These are phyloP conservation scores for Peltaster fructicola DNA, from an alignment of 2,329 filamentous ascomycete species.

Conservation along the genomic window DNA sequence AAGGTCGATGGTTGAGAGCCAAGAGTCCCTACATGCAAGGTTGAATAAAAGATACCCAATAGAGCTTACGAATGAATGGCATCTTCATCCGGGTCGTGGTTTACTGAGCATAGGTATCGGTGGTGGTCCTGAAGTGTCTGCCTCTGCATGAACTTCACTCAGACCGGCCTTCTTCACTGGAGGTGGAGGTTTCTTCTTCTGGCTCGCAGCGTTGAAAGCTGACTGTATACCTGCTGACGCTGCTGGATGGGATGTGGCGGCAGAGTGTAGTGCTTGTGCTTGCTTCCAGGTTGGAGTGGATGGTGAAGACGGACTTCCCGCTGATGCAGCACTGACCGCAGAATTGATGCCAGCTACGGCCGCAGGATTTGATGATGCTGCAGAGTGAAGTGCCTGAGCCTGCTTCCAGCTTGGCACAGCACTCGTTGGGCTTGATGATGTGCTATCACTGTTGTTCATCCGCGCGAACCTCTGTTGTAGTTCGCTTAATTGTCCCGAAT, in stretches of 20 bases:
- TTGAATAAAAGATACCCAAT: too few species aligned
- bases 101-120: slow-evolving; percentile 41
- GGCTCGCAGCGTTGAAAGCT: slow-evolving; percentile 21
- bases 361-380: slow-evolving; percentile 47
- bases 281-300: slow-evolving; percentile 2
- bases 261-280: slow-evolving; percentile 18
- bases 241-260: slow-evolving; percentile 48
- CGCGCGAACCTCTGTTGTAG: slow-evolving; percentile 48
- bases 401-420: slow-evolving; percentile 1
- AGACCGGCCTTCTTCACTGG: slow-evolving; percentile 39
- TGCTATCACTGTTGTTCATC: too few species aligned
- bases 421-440: too few species aligned
- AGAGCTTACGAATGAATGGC: too few species aligned
- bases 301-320: slow-evolving; percentile 15
- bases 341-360: slow-evolving; percentile 15
- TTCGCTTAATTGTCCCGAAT: slow-evolving; percentile 38
- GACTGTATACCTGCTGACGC: slow-evolving; percentile 15
- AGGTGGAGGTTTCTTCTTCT: slow-evolving; percentile 38
- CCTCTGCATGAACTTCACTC: slow-evolving; percentile 19
- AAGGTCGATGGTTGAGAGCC: slow-evolving; percentile 16
- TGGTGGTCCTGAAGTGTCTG: slow-evolving; percentile 30
- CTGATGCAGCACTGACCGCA: slow-evolving; percentile 17
- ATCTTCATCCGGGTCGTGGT: slow-evolving; percentile 22
- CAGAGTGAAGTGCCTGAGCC: slow-evolving; percentile 18
- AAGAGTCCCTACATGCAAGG: slow-evolving; percentile 18